phyloP scores from a whole-genome alignment of 495 filamentous ascomycete genomes.

The Penicillium lividum region DNA sequence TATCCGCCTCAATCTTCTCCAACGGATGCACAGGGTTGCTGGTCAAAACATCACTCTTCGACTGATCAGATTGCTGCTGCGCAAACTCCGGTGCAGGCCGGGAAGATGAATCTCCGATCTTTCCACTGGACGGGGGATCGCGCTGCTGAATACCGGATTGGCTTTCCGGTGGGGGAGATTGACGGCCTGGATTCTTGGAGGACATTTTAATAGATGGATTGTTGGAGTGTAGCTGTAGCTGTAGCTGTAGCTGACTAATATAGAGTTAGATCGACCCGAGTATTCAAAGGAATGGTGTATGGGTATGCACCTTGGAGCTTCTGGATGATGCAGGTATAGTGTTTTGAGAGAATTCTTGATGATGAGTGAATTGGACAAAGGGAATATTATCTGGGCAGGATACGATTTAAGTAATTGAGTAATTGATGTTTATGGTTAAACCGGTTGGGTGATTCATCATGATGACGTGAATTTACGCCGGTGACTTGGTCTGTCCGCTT shows the following conservation, averaged over 20 bases:
- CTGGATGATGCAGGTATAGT: too few relatives aligned
- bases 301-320: too few relatives aligned
- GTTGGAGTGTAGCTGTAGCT: neutral
- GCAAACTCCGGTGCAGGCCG: constrained; percentile 37
- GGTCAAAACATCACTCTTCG: constrained; percentile 32
- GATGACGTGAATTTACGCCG: constrained; percentile 21
- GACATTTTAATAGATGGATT: constrained; percentile 32
- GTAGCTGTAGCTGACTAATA: too few relatives aligned
- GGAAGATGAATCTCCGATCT: constrained; percentile 39
- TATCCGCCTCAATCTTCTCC: constrained; percentile 67
- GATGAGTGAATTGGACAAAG: neutral
- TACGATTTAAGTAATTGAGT: neutral
- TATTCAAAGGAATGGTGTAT: too few relatives aligned
- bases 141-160: constrained; percentile 66
- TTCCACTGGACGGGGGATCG: constrained; percentile 56
- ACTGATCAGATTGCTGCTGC: constrained; percentile 39
- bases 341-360: too few relatives aligned
- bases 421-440: constrained; percentile 9
- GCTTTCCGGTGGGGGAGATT: constrained; percentile 77
- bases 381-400: neutral
- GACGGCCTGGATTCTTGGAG: constrained; percentile 58
- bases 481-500: neutral
- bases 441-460: constrained; percentile 27
- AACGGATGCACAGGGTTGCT: constrained; percentile 72
- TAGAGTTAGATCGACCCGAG: too few relatives aligned